Base-by-base conservation (phyloP, 371 early-diverging fungal genomes). In the Zychaea mexicana region DNA sequence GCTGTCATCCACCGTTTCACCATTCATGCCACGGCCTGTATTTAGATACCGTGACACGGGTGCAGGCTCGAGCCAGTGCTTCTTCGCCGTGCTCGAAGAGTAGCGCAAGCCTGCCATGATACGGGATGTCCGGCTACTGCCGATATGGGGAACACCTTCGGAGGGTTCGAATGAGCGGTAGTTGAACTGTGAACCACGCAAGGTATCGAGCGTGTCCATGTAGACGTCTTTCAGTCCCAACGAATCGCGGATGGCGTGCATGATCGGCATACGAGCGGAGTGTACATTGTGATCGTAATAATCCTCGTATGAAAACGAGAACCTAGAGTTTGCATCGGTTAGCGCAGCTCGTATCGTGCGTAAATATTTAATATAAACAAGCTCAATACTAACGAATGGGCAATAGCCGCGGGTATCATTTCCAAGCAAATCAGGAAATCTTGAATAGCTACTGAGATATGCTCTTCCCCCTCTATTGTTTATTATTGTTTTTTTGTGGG, bases 341-440 rank as follows among this genome's bases (percentile, higher is more conserved):
- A n/a, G n/a, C n/a, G n/a, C n/a, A n/a, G n/a, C n/a, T n/a, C n/a
- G n/a, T n/a, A n/a, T n/a, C n/a, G n/a, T n/a, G n/a, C n/a, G n/a
- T n/a, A n/a, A n/a, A n/a, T n/a, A n/a, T n/a, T n/a, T n/a, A n/a
- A n/a, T n/a, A 33, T 33, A 33, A 12, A 33, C 12, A 33, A 12
- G 12, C 12, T 33, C 8, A 52, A 45, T 8, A 62, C 74, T 74
- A 76, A 87, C 85, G 89, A 88, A 76, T 97, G 96, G 17, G 89
- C 92, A 38, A 90, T 72, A 3, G 96, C 90, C 39, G 93, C 92
- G 45, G 90, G 84, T 7, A 94, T 84, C 94, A 95, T 94, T 77
- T 97, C 98, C 36, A 97, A 73, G 61, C 97, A 96, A 26, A 97
- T 92, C 46, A 96, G 81, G 70, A 90, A 89, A 82, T 96, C 96